These are phyloP conservation scores for Hortaea sp. DNA, from an alignment of 2,329 filamentous ascomycete species.

Conservation along the genomic window DNA sequence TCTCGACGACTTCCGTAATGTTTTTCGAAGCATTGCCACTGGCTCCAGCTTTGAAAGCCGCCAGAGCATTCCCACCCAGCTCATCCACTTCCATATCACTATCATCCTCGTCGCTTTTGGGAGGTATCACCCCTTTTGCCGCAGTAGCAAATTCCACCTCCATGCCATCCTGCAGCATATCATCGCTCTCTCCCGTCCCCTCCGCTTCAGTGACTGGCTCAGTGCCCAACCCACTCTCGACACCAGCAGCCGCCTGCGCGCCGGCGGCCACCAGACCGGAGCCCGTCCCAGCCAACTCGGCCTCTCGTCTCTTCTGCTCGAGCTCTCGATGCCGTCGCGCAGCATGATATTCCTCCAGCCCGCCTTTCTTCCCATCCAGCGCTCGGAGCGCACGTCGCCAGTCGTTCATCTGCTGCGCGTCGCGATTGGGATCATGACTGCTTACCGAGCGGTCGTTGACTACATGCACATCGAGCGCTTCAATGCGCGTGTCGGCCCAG, in stretches of 20 bases:
- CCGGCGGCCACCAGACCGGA: not conserved
- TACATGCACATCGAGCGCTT: slow-evolving; percentile 45
- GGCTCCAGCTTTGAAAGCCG: slow-evolving; percentile 1
- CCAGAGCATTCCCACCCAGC: not conserved
- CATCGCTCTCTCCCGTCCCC: not conserved
- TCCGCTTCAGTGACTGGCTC: not conserved
- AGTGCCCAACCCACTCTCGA: not conserved
- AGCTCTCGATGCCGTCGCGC: slow-evolving; percentile 8
- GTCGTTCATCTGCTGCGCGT: slow-evolving; percentile 9
- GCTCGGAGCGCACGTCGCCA: slow-evolving; percentile 19
- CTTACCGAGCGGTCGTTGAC: slow-evolving; percentile 46
- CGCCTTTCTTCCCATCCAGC: slow-evolving; percentile 18
- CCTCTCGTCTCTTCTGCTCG: not conserved
- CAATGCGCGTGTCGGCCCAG: slow-evolving; percentile 46
- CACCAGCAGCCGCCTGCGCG: not conserved
- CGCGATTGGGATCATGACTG: slow-evolving; percentile 5
- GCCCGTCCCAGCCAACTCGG: not conserved
- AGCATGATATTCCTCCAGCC: slow-evolving; percentile 16
- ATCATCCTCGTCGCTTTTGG: not conserved
- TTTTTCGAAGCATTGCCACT: not conserved
- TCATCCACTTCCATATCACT: slow-evolving; percentile 1
- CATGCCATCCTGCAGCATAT: not conserved
- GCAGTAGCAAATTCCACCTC: not conserved
- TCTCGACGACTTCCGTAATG: not conserved
- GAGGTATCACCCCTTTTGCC: not conserved